Evolutionary conservation across 352 stramenopile genomes (phyloP), one percentile per base, ranked within the genome.

Genomic region (Globisporangium abappressorium): DNA sequence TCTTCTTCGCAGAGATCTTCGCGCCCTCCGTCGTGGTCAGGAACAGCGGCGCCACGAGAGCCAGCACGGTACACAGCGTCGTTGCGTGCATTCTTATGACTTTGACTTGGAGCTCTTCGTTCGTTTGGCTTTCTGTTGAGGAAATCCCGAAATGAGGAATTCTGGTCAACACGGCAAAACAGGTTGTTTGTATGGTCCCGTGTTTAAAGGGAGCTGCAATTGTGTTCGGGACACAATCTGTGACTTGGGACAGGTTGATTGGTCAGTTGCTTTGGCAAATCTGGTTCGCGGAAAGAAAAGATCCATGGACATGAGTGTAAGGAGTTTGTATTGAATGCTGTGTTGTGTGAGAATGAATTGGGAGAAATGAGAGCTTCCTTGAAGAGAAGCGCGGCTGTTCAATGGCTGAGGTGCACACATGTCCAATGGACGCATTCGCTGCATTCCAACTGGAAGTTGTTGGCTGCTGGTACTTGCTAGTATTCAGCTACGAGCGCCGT

Each of bases 131-230:
- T 51, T 51, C 43, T 49, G 4, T 20, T 24, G 43, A 11, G 2
- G 14, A 61, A 61, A 47, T 61, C 30, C n/a, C 8, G 33, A 61
- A 61, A 22, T 46, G 28, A 43, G 20, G 20, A 38, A 59, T 26
- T 26, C 26, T 24, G 34, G 3, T 5, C 20, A 53, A 53, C 46
- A 53, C 18, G 18, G 5, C 22, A 49, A 47, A 7, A 22, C 12
- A 46, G 11, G 38, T 20, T 46, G 15, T n/a, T 49, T 49, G 41
- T n/a, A 22, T 49, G 15, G 26, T 58, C 54, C 54, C 54, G 28
- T 58, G 11, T 58, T 38, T 41, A 41, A 38, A 6, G 3, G 3
- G 41, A 46, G 38, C 18, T 3, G 38, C 38, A 46, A 22, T 51
- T 51, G 43, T 5, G 6, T 51, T 51, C 43, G 43, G 43, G 43